Base-by-base conservation (phyloP, 306 rosid species). In the Casuarina glauca region DNA sequence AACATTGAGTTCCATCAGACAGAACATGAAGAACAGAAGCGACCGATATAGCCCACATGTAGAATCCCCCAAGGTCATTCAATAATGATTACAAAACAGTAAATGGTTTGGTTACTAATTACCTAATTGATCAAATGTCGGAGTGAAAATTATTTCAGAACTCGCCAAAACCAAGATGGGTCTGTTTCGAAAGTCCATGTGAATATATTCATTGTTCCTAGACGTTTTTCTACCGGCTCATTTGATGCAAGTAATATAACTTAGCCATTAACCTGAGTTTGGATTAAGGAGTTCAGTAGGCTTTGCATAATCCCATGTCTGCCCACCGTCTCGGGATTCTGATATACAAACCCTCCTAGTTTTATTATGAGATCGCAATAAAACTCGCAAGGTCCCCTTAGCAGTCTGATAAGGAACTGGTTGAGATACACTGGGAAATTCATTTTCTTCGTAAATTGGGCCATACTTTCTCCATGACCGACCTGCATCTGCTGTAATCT, bases 201-300 rank as follows among this genome's bases (percentile, higher is more conserved):
- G 74, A 51, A 78, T 64, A 57, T 41, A 68, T 26, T 9, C 70
- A 68, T 42, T 74, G 75, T 26, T 20, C 66, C 46, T 19, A 36
- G 32, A 35, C n/a, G 66, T 60, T 19, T 20, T 38, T 5, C 2
- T 19, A 82, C 6, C 78, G 75, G 57, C 44, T 80, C 73, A 17
- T 60, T 73, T 49, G 46, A 50, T 36, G 53, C 53, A 78, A 51
- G 71, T 20, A 76, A 41, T 46, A 67, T 81, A 58, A 77, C 17
- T 78, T 50, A 39, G 73, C 69, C 80, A 73, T 32, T 74, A 63
- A 90, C 98, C 98, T 88, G 98, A 90, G 82, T 94, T 94, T 78
- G 98, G 98, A 85, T 92, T 94, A n/a, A 94, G 98, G 74, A 94
- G 93, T 36, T 87, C 74, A 2, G 93, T 94, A 73, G 89, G 87